Evolutionary conservation across 2,329 filamentous ascomycete species (phyloP), one percentile per base, ranked within the genome.

Genomic region (Colletotrichum lindemuthianum): DNA sequence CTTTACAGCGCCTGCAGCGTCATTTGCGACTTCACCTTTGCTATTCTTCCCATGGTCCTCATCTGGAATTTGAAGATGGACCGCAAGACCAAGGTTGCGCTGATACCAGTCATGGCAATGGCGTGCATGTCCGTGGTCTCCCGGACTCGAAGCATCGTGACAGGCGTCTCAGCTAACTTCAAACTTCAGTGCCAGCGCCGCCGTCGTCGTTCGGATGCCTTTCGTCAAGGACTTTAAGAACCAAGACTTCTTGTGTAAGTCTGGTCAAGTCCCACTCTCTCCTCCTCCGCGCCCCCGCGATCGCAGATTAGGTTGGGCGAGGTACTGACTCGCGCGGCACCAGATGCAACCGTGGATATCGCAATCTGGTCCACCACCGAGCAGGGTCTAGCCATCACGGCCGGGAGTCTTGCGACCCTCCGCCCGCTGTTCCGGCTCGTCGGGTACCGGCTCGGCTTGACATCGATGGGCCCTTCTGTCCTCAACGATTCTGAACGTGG

Each of bases 31-130:
- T 81, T 86, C 51, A 81, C 79, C 0, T 79, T 86, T 59, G 84
- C 83, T 6, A 71, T 86, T n/a, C 70, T 87, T 4, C 85, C 85
- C 1, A 78, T 85, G 7, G 82, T 83, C 64, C 76, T 90, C 7
- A 79, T 89, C 2, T 83, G 79, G 76, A 79, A 81, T 34, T 71
- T 88, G 40, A 81, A 87, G 60, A 87, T 89, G 82, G 81, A 82
- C 50, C 69, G 67, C 8, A 79, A 77, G 66, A 83, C 81, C 3
- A 89, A 88, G 69, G 36, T 80, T 11, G 79, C 85, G 2, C 76
- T 89, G 13, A 80, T 82, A 10, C 77, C 79, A 9, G 79, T 90
- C 49, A 75, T 90, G 59, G 80, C 79, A 8, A 81, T 89, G 76
- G 88, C 86, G 40, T 86, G 86, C 70, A 71, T 83, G 81, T 78